phyloP scores from a whole-genome alignment of 2,329 filamentous ascomycete genomes.

The Hortaea werneckii region DNA sequence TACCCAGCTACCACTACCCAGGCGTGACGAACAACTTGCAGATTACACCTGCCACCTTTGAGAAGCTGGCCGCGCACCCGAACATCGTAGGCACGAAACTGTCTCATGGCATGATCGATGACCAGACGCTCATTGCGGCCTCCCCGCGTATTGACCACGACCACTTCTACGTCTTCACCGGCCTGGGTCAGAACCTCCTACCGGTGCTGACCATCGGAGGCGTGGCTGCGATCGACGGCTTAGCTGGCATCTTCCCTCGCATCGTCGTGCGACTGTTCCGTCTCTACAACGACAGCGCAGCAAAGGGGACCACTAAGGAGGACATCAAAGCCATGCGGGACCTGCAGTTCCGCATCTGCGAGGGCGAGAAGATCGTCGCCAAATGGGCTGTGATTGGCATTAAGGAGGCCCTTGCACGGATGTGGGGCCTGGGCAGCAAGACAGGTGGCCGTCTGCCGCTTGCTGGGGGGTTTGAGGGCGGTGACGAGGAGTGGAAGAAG shows the following conservation, averaged over 20 bases:
- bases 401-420: slow-evolving; percentile 51
- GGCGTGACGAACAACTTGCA: slow-evolving; percentile 57
- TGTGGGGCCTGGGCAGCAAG: slow-evolving; percentile 49
- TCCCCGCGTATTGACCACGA: slow-evolving; percentile 49
- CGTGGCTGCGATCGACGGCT: slow-evolving; percentile 56
- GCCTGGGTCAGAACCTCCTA: slow-evolving; percentile 55
- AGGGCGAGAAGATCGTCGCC: slow-evolving; percentile 52
- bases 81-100: slow-evolving; percentile 63
- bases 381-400: slow-evolving; percentile 53
- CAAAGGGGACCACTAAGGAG: slow-evolving; percentile 32
- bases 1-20: slow-evolving; percentile 51
- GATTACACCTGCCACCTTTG: slow-evolving; percentile 49
- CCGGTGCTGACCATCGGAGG: slow-evolving; percentile 53
- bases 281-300: slow-evolving; percentile 32
- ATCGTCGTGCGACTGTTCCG: slow-evolving; percentile 49
- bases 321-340: slow-evolving; percentile 40
- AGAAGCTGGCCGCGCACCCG: slow-evolving; percentile 48
- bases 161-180: slow-evolving; percentile 53
- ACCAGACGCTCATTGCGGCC: slow-evolving; percentile 51
- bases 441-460: slow-evolving; percentile 53
- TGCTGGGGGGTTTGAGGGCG: slow-evolving; percentile 47
- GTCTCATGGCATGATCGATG: slow-evolving; percentile 57
- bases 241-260: slow-evolving; percentile 55
- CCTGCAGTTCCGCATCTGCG: slow-evolving; percentile 52
- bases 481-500: slow-evolving; percentile 47